Base-by-base conservation (phyloP, 208 protist species). In the Trypanosomatidae sp. region DNA sequence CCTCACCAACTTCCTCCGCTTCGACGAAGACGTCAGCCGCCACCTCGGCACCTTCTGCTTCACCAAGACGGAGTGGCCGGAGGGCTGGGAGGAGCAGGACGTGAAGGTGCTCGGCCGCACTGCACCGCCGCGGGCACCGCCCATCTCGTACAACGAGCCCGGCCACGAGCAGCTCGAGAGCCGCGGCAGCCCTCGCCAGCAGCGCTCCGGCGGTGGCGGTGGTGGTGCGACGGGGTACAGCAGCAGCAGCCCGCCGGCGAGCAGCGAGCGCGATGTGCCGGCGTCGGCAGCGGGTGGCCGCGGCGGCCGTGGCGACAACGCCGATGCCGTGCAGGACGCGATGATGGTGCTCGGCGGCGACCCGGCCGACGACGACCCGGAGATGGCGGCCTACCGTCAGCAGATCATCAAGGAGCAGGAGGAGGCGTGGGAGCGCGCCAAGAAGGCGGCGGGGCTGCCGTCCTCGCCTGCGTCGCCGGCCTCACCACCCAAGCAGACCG, bases 71-170 rank as follows among this genome's bases (percentile, higher is more conserved):
- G 91, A 96, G 84, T 92, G 83, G 82, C 91, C 91, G 41, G 91
- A 96, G 53, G 91, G 89, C 52, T 96, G 91, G 91, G 91, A 94
- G 79, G 86, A 91, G 85, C 91, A 96, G 81, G 87, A 93, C 56
- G 86, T 96, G n/a, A 91, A 89, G 74, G 91, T 93, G 60, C 44
- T 96, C 9, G 80, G 82, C 68, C 91, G 91, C 72, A 50, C 80
- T 5, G 56, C 72, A 12, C 89, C 91, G 17, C 65, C 74, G 12
- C 91, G 91, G 78, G 80, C 79, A 15, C 81, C 89, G 60, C 84
- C 87, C 1, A 59, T 92, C 33, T 71, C 77, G 60, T 92, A 92
- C 83, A 74, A 60, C 25, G 76, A 85, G 71, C 72, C 80, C 47
- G 76, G 80, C 3, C 76, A 87, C 67, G 70, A 80, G 60, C 76